Evolutionary conservation across 2,329 filamentous ascomycete genomes (phyloP), one percentile per base, ranked within the genome.

Genomic region (Penicillium sp.): DNA sequence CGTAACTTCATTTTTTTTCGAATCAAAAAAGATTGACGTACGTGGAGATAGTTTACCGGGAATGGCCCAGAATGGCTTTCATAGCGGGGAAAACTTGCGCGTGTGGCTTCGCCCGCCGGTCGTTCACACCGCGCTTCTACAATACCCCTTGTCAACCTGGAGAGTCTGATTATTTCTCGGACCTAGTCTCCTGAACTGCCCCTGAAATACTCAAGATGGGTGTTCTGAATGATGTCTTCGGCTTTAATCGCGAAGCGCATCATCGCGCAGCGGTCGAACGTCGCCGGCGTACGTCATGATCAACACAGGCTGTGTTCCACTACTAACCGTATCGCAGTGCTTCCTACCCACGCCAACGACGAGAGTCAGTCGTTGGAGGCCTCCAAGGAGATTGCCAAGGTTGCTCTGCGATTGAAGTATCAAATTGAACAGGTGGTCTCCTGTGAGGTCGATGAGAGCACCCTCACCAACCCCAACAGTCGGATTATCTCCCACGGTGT

Each of bases 391-490:
- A 93, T 97, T 64, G 97, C 94, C 64, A 93, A 93, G 75, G 85
- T 96, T 59, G 94, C 93, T 28, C 85, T 99, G 17, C 91, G 93
- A 60, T 83, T 99, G 66, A 96, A 94, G 71, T 92, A 96, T 75
- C 88, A 97, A 69, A 88, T 99, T 71, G 93, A 97, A 78, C 87
- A 93, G 75, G 89, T 93, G 59, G 87, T 99, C 28, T 91, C 94
- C 1, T 97, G 92, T 81, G 95, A 99, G 77, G 84, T 99, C 42
- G 89, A 95, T 61, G 88, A 91, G 73, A 83, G 83, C 5, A 82
- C 86, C 59, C 84, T 99, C 73, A 95, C 91, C 4, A 85, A 84
- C 55, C 88, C 94, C 2, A 93, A 98, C 78, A 96, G 92, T 77
- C 86, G 88, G 50, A 84, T 99, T 76, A 92, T 99, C 74, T 97